Evolutionary conservation across 2,329 filamentous ascomycete genomes (phyloP).

Genomic region (Seiridium cupressi): DNA sequence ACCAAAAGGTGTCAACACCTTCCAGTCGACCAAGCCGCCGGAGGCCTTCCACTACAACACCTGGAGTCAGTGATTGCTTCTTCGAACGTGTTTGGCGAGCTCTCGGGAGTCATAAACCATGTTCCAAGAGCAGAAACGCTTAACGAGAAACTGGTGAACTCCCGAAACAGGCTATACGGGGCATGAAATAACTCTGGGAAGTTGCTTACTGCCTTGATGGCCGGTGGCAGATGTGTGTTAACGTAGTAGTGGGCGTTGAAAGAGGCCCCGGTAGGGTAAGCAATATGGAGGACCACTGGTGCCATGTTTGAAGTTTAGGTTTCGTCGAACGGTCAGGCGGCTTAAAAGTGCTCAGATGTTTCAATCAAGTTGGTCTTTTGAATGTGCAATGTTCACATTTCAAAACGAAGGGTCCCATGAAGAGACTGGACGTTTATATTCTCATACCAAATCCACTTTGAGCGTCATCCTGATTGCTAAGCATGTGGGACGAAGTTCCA

Average conservation of each 20-base stretch:
- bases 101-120: too few relatives aligned
- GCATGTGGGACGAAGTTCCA: not conserved
- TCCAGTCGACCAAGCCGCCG: slow-evolving; percentile 6
- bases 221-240: slow-evolving; percentile 11
- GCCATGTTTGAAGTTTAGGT: not conserved
- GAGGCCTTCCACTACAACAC: slow-evolving; percentile 1
- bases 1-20: not conserved
- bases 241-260: slow-evolving; percentile 13
- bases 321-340: not conserved
- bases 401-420: not conserved
- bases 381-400: not conserved
- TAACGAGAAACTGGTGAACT: too few relatives aligned
- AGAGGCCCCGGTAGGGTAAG: slow-evolving; percentile 12
- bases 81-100: too few relatives aligned
- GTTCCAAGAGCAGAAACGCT: too few relatives aligned
- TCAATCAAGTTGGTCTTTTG: not conserved
- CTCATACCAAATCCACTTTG: not conserved
- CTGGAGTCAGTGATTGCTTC: too few relatives aligned
- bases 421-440: too few relatives aligned
- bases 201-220: not conserved
- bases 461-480: not conserved
- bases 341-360: not conserved
- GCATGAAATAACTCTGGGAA: too few relatives aligned
- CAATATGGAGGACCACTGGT: slow-evolving; percentile 3
- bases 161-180: too few relatives aligned